Evolutionary conservation across 805 yeast genomes (phyloP), one percentile per base, ranked within the genome.

Genomic region (Candida sphagnicola): DNA sequence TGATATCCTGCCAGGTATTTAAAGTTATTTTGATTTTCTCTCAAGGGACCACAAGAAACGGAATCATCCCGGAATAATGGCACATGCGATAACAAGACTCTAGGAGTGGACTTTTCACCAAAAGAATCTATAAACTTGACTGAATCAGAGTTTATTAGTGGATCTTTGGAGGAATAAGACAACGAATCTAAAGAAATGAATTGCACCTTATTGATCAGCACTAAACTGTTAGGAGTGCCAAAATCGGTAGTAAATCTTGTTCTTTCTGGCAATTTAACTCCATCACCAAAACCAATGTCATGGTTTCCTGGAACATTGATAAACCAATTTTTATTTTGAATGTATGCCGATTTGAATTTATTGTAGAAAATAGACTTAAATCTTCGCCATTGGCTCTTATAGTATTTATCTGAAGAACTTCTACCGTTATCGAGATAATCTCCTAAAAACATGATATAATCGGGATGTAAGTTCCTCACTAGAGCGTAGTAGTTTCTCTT

Each of bases 201-300:
- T 11, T 67, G 68, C 8, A 67, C 71, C 11, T 56, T 56, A 37
- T 57, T 45, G 11, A 67, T 50, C 18, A 40, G 30, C 25, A 37
- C 45, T 4, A 58, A 38, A 2, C 35, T 28, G 47, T 69, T 68
- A 5, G 61, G 54, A 4, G 42, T 33, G 10, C 72, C 74, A 48
- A 68, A 69, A 17, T 46, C 43, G 8, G 47, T 38, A 11, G 33
- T 35, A 40, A 65, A 69, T 23, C 73, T 50, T 2, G 46, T 44
- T 23, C 66, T 45, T 29, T 61, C 51, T 21, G 47, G 42, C 18
- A 74, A 65, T 15, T 78, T 71, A 11, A 93, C 79, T 4, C 47
- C 42, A 48, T 84, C 79, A 8, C 91, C 96, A 61, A 83, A 88
- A 0, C 99, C 99, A 43, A 95, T 86, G 57, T 93, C 99, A 59